Base-by-base conservation (phyloP, 192 early-diverging fungal genomes). In the Physocladia obscura region DNA sequence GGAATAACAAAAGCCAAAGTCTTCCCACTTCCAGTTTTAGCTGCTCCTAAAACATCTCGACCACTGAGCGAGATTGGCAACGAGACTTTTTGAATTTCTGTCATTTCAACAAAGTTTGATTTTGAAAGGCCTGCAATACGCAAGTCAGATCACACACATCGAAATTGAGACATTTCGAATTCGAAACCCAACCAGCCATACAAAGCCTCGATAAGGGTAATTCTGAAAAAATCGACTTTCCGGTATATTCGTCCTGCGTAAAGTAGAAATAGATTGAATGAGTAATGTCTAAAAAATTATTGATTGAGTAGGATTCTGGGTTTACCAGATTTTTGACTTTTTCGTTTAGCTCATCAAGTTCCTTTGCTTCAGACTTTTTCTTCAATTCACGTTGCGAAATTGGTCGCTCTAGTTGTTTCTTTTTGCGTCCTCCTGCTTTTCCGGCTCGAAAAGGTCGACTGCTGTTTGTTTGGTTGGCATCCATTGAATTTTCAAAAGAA, bases 1-100 rank as follows among this genome's bases (percentile, higher is more conserved):
- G 97, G 97, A 64, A 99, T 80, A 21, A 90, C 87, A 81, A 97
- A 99, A 1, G 94, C 93, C 27, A 95, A 82, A 2, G 97, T 99
- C 82, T 99, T 85, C 11, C 84, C 84, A 6, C 79, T 95, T 26
- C 97, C 97, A 36, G 97, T 99, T 76, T 97, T 92, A 39, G 97
- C 97, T 75, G 95, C 95, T 51, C 97, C 97, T 34, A 98, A 84
- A 3, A 94, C 87, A 82, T 99, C 94, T 62, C 89, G 88, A 13
- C 88, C 86, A 57, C 83, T 81, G 8, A 95, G 80, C 69, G 91
- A 76, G 59, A 92, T 87, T 35, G 96, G 95, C 89, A 84, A 55
- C 0, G 83, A 77, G 5, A 49, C 56, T 39, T 77, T 74, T 49
- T 98, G 97, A 74, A 98, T 94, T 51, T 94, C 93, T 1, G 97